Percentiles rank a stretch among this genome's conserved stretches.
These are phyloP conservation scores for Ochetophila trinervis DNA, from an alignment of 306 rosid species.

Conservation along the genomic window DNA sequence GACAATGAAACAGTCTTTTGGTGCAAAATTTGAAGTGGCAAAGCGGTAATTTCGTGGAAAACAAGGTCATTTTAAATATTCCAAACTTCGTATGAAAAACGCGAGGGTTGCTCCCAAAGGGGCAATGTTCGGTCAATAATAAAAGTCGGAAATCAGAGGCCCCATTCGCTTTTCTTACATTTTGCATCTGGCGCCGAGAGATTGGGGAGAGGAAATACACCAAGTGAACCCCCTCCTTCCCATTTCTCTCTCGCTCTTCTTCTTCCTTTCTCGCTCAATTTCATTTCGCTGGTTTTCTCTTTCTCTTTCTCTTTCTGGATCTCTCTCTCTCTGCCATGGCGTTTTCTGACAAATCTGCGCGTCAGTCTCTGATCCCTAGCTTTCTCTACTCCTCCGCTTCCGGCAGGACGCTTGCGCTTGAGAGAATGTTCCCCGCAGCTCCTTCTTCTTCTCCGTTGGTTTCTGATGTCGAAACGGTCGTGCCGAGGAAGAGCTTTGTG, in stretches of 20 bases:
- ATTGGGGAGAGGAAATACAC: conserved; percentile 22
- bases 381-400: conserved; percentile 62
- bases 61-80: background rate
- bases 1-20: too few relatives aligned
- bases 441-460: background rate
- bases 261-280: conserved; percentile 22
- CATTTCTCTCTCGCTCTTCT: conserved; percentile 13
- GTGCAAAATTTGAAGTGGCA: conserved; percentile 4
- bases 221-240: background rate
- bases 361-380: conserved; percentile 60
- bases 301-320: background rate
- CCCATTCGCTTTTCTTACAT: background rate
- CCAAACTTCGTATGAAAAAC: background rate
- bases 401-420: conserved; percentile 49
- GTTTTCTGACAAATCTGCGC: conserved; percentile 39
- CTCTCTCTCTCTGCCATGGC: conserved; percentile 42
- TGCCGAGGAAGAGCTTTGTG: conserved; percentile 29
- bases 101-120: conserved; percentile 12
- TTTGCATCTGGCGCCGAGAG: conserved; percentile 33
- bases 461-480: conserved; percentile 8
- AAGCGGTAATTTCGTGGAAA: conserved; percentile 4
- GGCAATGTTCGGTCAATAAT: conserved; percentile 14
- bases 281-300: background rate
- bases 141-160: conserved; percentile 3
- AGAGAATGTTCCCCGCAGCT: conserved; percentile 41